Percentiles rank a stretch among this genome's conserved stretches.
Conservation (phyloP, 2,329 filamentous ascomycete genomes). For the Arachnopeziza araneosa region DNA sequence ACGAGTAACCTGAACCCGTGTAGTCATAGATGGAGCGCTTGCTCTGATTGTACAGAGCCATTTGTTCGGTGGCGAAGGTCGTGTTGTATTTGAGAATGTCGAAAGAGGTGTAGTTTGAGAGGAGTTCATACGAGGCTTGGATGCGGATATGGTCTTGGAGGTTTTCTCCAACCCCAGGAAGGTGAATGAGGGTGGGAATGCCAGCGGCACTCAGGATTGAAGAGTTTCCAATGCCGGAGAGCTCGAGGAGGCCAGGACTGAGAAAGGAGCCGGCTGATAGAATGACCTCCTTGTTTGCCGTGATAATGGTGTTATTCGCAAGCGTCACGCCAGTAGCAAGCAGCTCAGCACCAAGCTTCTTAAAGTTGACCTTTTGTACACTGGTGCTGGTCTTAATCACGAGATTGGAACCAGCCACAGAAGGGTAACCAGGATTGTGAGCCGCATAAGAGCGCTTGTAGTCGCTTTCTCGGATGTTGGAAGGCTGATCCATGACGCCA, state of each 20-base stretch:
- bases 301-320: slow-evolving; percentile 29
- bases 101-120: slow-evolving; percentile 34
- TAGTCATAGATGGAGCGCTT: slow-evolving; percentile 12
- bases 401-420: slow-evolving; percentile 49
- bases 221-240: slow-evolving; percentile 43
- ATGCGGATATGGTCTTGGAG: slow-evolving; percentile 35
- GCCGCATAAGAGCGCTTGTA: slow-evolving; percentile 18
- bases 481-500: slow-evolving; percentile 29
- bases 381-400: slow-evolving; percentile 82
- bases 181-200: slow-evolving; percentile 24
- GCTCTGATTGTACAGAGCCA: slow-evolving; percentile 29
- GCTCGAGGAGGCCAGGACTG: slow-evolving; percentile 45
- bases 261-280: slow-evolving; percentile 35
- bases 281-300: slow-evolving; percentile 32
- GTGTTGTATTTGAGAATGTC: slow-evolving; percentile 21
- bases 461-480: slow-evolving; percentile 13
- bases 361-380: slow-evolving; percentile 60
- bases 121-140: slow-evolving; percentile 34
- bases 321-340: slow-evolving; percentile 8
- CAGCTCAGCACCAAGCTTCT: slow-evolving; percentile 1
- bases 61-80: slow-evolving; percentile 30
- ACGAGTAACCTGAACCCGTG: slow-evolving; percentile 14
- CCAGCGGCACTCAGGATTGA: slow-evolving; percentile 34
- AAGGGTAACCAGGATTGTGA: slow-evolving; percentile 13
- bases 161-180: slow-evolving; percentile 30